Conservation (phyloP, 2,329 filamentous ascomycete genomes). For the Exophiala bonariae region DNA sequence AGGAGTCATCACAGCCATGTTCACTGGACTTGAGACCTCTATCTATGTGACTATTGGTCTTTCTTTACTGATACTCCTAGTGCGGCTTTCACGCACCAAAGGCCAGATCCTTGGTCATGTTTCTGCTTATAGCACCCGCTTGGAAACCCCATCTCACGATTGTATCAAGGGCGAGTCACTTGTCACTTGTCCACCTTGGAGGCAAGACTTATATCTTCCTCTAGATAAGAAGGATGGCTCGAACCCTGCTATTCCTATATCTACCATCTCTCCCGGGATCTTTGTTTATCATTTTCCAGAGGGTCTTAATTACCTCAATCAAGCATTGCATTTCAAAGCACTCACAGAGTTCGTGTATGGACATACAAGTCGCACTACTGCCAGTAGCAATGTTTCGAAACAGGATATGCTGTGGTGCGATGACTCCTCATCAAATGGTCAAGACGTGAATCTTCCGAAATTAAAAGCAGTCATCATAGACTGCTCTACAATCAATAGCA, state of each 20-base stretch:
- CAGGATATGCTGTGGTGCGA: slow-evolving; percentile 59
- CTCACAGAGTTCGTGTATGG: slow-evolving; percentile 49
- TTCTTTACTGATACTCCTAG: slow-evolving; percentile 75
- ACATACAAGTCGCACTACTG: slow-evolving; percentile 48
- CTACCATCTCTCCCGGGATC: slow-evolving; percentile 54
- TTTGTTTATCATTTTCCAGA: slow-evolving; percentile 58
- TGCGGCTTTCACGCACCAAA: slow-evolving; percentile 75
- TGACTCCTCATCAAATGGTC: slow-evolving; percentile 38
- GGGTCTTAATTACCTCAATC: slow-evolving; percentile 59
- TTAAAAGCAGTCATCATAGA: slow-evolving; percentile 58
- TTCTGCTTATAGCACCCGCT: slow-evolving; percentile 53
- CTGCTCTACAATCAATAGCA: slow-evolving; percentile 55
- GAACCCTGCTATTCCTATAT: slow-evolving; percentile 49
- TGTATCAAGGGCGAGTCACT: slow-evolving; percentile 1
- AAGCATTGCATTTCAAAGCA: slow-evolving; percentile 52
- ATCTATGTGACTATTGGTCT: slow-evolving; percentile 82
- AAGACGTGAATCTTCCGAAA: slow-evolving; percentile 40
- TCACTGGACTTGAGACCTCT: slow-evolving; percentile 82
- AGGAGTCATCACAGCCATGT: slow-evolving; percentile 84
- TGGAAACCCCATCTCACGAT: slow-evolving; percentile 25
- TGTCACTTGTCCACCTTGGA: too few species aligned
- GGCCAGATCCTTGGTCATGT: slow-evolving; percentile 82
- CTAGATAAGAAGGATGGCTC: slow-evolving; percentile 53
- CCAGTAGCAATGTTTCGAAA: slow-evolving; percentile 29
- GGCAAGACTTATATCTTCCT: slow-evolving; percentile 48